Conservation (phyloP, 495 filamentous ascomycete species). For the Copromyces sp. region DNA sequence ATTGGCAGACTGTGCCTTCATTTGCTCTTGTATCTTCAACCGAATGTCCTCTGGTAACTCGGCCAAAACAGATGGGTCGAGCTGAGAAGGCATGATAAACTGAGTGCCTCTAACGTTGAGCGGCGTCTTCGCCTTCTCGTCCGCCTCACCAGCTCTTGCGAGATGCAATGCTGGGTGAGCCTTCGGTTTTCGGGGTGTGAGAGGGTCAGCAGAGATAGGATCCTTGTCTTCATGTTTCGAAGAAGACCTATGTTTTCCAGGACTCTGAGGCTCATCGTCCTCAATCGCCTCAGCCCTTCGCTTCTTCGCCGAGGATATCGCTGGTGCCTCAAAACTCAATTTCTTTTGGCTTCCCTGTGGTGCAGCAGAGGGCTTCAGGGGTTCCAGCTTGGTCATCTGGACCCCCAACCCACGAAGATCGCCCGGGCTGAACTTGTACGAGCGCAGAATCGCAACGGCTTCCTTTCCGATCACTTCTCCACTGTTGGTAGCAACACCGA, state of each 20-base stretch:
- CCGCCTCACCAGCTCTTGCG: conserved; percentile 43
- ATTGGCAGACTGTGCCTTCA: conserved; percentile 7
- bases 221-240: conserved; percentile 29
- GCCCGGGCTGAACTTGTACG: conserved; percentile 76
- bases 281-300: conserved; percentile 11
- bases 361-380: conserved; percentile 42
- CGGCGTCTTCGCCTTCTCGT: conserved; percentile 49
- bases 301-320: conserved; percentile 18
- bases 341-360: conserved; percentile 54
- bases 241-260: conserved; percentile 5
- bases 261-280: conserved; percentile 13
- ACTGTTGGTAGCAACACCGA: conserved; percentile 74
- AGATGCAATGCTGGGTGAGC: conserved; percentile 45
- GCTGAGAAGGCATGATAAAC: conserved; percentile 73
- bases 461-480: conserved; percentile 63
- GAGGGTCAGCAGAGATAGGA: conserved; percentile 32
- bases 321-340: conserved; percentile 28
- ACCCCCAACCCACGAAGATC: conserved; percentile 84
- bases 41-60: conserved; percentile 75
- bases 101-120: conserved; percentile 77
- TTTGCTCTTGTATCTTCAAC: conserved; percentile 49
- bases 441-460: conserved; percentile 68
- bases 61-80: conserved; percentile 62
- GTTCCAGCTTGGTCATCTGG: conserved; percentile 86
- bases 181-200: conserved; percentile 59